Conservation (phyloP, 257 asterid species). For the Misopates orontium region DNA sequence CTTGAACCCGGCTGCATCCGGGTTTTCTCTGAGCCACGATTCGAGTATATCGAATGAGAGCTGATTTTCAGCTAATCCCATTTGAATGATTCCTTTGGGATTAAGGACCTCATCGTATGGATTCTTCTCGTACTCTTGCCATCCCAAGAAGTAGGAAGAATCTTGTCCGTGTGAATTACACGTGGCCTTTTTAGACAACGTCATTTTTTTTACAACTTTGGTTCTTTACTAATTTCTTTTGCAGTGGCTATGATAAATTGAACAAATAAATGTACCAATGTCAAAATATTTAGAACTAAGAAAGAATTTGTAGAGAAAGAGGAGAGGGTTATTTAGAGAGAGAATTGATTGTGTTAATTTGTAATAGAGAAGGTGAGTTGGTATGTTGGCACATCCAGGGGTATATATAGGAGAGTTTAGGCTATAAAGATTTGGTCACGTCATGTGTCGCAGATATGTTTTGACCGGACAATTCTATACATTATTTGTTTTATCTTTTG, state of each 20-base stretch:
- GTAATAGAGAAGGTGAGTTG: conserved; percentile 28
- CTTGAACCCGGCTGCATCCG: conserved; percentile 54
- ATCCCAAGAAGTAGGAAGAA: conserved; percentile 62
- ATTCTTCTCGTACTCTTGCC: conserved; percentile 65
- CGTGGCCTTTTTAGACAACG: conserved; percentile 46
- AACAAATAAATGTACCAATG: too few relatives aligned
- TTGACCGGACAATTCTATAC: conserved; percentile 18
- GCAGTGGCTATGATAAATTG: too few relatives aligned
- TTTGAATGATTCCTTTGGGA: conserved; percentile 58
- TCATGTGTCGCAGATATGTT: conserved; percentile 33
- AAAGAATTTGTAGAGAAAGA: conserved; percentile 21
- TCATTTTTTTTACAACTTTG: conserved; percentile 28
- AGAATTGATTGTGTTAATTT: background rate
- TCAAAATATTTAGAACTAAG: too few relatives aligned
- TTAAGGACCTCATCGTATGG: conserved; percentile 44
- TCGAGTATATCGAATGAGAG: conserved; percentile 61
- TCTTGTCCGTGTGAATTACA: conserved; percentile 64
- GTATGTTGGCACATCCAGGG: conserved; percentile 27
- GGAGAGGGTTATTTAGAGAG: background rate
- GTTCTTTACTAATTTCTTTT: too few relatives aligned
- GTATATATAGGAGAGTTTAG: conserved; percentile 36
- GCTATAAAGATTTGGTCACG: conserved; percentile 21
- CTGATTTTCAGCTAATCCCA: conserved; percentile 60
- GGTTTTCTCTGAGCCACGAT: conserved; percentile 54
- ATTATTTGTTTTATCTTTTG: conserved; percentile 2